Base-by-base conservation (phyloP, 192 early-diverging fungal genomes). In the Phycomyces blakesleeanus region DNA sequence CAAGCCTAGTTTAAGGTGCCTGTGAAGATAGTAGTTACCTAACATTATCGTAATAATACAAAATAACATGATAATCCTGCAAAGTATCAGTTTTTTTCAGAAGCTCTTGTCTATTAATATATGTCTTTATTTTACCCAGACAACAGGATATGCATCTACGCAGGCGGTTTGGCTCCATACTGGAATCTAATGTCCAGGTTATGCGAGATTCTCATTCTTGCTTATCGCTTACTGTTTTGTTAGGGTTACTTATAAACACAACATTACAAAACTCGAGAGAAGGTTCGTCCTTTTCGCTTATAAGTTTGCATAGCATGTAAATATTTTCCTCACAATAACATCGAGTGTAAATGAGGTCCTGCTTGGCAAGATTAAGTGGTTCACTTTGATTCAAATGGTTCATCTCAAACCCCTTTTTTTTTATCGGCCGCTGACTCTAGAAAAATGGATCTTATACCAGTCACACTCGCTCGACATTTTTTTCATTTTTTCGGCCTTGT, bases 321-420 rank as follows among this genome's bases (percentile, higher is more conserved):
- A 67, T 54, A 21, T 67, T 67, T 44, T 67, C 66, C 59, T 67
- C 66, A 37, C 66, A 67, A 37, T 67, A 67, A 51, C 58, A 60
- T 15, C 66, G 50, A 15, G 66, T 67, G 39, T 67, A 67, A 14
- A 25, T 34, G n/a, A 59, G 29, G 12, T 59, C 51, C 37, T 39
- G 18, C 9, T 20, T 49, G 24, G 44, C 22, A 44, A 67, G 50
- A 24, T 54, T 41, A 14, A 51, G 47, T 20, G 59, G 21, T 59
- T 15, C 12, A 59, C 11, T 16, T 7, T 5, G 6, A 12, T 8
- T 38, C 39, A 29, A 40, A 34, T 53, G 14, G 9, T 29, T 24
- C 5, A 26, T 16, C 16, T 24, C 38, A n/a, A 24, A 21, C 11
- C 6, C n/a, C 27, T 1, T 27, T 18, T 29, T 21, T 27, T 26